Percentiles rank a stretch among this genome's conserved stretches.
Conservation (phyloP, 768 basidiomycete species). For the Cantharellus cinnabarinus region DNA sequence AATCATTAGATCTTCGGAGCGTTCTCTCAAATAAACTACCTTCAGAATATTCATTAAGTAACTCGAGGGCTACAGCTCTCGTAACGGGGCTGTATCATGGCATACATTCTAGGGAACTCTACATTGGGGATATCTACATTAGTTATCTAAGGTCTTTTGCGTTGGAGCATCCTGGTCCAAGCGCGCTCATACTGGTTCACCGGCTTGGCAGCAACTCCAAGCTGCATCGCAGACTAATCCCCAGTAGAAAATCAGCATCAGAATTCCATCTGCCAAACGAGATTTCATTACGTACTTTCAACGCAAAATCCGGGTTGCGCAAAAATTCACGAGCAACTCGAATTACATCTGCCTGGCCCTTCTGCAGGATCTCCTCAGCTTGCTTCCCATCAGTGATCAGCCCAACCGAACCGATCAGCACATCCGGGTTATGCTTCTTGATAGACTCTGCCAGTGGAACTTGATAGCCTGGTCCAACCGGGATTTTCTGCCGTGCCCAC, state of each 20-base stretch:
- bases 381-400: conserved; percentile 44
- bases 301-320: conserved; percentile 33
- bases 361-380: conserved; percentile 42
- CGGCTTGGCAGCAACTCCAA: conserved; percentile 44
- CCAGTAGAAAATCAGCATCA: no score
- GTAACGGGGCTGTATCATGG: no score
- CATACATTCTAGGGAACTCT: no score
- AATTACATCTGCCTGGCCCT: conserved; percentile 49
- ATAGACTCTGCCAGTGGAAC: conserved; percentile 48
- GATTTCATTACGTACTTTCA: conserved; percentile 10
- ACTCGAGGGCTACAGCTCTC: no score
- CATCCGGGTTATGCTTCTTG: conserved; percentile 36
- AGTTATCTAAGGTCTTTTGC: no score
- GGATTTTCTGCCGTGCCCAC: conserved; percentile 38
- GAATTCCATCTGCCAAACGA: no score
- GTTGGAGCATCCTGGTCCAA: conserved; percentile 21
- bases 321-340: conserved; percentile 48
- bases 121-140: no score
- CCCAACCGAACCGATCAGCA: conserved; percentile 48
- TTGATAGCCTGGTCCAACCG: conserved; percentile 39
- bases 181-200: conserved; percentile 54
- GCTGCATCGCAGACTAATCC: conserved; percentile 31
- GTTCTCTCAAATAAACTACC: no score
- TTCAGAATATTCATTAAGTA: no score
- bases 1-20: no score